These are phyloP conservation scores for Tuctoria greenei DNA, from an alignment of 176 grass and related monocot species.

Conservation along the genomic window DNA sequence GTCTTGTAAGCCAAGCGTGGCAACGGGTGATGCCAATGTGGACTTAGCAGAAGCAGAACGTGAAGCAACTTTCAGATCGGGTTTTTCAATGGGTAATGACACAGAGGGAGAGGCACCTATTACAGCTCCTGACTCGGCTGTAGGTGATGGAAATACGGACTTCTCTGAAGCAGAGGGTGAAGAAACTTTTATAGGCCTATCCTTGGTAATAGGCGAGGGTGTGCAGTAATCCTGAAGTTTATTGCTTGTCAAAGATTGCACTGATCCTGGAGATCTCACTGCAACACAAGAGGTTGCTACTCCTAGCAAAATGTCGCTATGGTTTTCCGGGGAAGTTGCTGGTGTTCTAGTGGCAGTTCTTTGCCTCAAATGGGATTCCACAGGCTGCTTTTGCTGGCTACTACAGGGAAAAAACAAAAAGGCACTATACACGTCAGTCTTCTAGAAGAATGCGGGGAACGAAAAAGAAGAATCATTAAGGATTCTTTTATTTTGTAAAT, in stretches of 20 bases:
- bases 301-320: constrained; percentile 7
- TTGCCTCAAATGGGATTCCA: background rate
- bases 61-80: background rate
- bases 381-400: constrained; percentile 11
- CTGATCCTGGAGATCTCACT: background rate
- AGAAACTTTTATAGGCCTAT: background rate
- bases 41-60: background rate
- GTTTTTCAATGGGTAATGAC: background rate
- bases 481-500: background rate
- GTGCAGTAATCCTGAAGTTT: background rate
- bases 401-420: background rate
- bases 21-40: background rate
- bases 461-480: background rate
- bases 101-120: background rate
- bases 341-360: background rate
- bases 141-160: background rate
- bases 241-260: constrained; percentile 9
- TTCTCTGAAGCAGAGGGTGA: background rate
- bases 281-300: background rate
- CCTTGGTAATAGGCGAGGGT: background rate
- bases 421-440: background rate
- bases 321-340: background rate
- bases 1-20: background rate
- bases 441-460: background rate
- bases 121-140: background rate